phyloP scores from a whole-genome alignment of 164 flowering plant species.

The Malania oleifera region DNA sequence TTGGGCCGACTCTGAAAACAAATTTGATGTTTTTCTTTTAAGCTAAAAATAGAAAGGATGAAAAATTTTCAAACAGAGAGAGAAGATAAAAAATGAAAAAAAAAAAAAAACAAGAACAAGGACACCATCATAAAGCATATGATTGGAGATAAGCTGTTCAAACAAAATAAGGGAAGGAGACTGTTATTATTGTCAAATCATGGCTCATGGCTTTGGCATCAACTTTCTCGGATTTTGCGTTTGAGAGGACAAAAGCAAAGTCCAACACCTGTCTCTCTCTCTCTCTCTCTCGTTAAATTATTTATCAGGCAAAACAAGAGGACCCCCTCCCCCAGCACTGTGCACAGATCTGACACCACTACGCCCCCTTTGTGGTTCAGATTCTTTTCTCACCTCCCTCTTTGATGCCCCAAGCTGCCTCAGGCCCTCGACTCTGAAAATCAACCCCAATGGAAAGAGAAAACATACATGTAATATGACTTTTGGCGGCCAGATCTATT shows the following conservation, averaged over 20 bases:
- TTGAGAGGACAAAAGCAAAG: conserved; percentile 37
- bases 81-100: too few relatives aligned
- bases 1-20: too few relatives aligned
- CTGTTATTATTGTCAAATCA: conserved; percentile 38
- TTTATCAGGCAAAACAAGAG: conserved; percentile 21
- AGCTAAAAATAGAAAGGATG: too few relatives aligned
- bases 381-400: conserved; percentile 29
- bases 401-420: too few relatives aligned
- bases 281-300: too few relatives aligned
- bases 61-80: too few relatives aligned
- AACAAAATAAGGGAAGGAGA: conserved; percentile 4
- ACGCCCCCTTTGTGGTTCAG: conserved; percentile 13
- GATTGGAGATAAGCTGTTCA: too few relatives aligned
- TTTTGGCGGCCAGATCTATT: too few relatives aligned
- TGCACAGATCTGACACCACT: conserved; percentile 25
- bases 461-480: background rate
- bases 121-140: too few relatives aligned
- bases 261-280: conserved; percentile 2
- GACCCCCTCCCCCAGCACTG: conserved; percentile 8
- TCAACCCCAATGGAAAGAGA: background rate
- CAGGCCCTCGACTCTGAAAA: background rate
- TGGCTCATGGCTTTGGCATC: conserved; percentile 9
- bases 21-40: too few relatives aligned
- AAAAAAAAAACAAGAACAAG: too few relatives aligned
- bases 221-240: conserved; percentile 28